Base-by-base conservation (phyloP, 2,329 filamentous ascomycete species). In the Ceratocystis diversiconidia region DNA sequence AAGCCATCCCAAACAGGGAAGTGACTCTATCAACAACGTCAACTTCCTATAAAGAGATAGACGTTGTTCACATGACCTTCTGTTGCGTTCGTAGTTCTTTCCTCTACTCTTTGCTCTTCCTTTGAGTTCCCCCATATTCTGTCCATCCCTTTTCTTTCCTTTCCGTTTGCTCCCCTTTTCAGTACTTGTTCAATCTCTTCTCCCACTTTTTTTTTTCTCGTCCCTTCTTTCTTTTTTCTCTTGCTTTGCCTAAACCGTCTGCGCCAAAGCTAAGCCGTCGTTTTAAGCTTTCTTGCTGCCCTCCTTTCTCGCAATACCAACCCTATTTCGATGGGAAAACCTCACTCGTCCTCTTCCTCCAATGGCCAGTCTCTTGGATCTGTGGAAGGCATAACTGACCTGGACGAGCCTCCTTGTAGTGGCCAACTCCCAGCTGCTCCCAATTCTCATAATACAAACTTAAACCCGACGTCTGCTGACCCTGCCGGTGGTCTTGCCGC, bases 301-400 rank as follows among this genome's bases (percentile, higher is more conserved):
- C 52, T 48, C 43, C 43, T 57, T 52, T 63, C 57, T 46, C 36
- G 60, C 44, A 17, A 32, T 41, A 55, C 61, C 64, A 28, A 65
- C 62, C 67, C 55, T 62, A 68, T 63, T 69, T 69, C 69, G 67
- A 69, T 69, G 67, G 66, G 69, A 69, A 62, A 68, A 69, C 46
- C 69, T 64, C 62, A 64, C 65, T 62, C 68, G 52, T 62, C 68
- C 63, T 63, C 68, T 65, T 48, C 68, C 57, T 63, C 66, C 66
- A 68, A 69, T 69, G 69, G 69, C 66, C 65, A 61, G 65, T 65
- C 64, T 66, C 59, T 65, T 65, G 68, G 67, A 66, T 69, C 69
- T 65, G 60, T 66, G 61, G 69, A 69, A 65, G 68, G 62, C 65
- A 67, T 68, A 62, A 65, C 63, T 60, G 69, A 69, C 64, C 65